Percentiles rank a stretch among this genome's conserved stretches.
phyloP scores from a whole-genome alignment of 2,329 filamentous ascomycete genomes.

The Apiospora koreana region DNA sequence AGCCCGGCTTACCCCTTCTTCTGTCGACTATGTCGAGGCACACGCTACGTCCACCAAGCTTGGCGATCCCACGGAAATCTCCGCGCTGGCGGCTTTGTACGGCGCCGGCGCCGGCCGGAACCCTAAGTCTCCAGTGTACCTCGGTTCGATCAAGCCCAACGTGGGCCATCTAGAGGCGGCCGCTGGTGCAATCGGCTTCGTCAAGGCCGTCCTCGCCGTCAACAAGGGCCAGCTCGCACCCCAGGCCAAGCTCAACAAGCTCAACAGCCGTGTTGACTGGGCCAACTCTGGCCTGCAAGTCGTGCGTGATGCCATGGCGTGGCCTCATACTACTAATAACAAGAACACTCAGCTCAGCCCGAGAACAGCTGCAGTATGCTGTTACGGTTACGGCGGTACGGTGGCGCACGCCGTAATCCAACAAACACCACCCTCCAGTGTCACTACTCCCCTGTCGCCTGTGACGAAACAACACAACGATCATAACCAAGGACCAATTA shows the following conservation, averaged over 20 bases:
- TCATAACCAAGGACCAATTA: background rate
- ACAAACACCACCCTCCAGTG: constrained; percentile 3
- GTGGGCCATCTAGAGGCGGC: constrained; percentile 33
- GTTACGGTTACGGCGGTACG: constrained; percentile 36
- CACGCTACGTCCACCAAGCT: constrained; percentile 39
- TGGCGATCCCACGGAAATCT: constrained; percentile 37
- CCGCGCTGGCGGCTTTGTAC: constrained; percentile 27
- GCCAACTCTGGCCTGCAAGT: constrained; percentile 25
- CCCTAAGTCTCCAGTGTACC: constrained; percentile 11
- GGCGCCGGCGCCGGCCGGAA: constrained; percentile 6
- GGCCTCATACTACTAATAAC: constrained; percentile 16
- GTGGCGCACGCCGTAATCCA: constrained; percentile 36
- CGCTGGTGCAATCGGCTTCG: constrained; percentile 24
- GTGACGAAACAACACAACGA: background rate
- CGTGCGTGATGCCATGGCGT: constrained; percentile 22
- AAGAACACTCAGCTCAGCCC: background rate
- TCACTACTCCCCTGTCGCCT: too few relatives aligned
- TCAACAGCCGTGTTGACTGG: constrained; percentile 36
- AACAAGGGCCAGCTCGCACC: constrained; percentile 28
- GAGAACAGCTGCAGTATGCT: constrained; percentile 28
- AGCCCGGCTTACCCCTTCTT: constrained; percentile 25
- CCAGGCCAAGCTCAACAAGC: constrained; percentile 35
- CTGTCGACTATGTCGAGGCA: constrained; percentile 34
- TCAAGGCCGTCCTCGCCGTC: constrained; percentile 29
- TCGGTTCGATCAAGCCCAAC: constrained; percentile 35